Evolutionary conservation across 345 rosid genomes (phyloP).

Genomic region (Lepidium aucheri): DNA sequence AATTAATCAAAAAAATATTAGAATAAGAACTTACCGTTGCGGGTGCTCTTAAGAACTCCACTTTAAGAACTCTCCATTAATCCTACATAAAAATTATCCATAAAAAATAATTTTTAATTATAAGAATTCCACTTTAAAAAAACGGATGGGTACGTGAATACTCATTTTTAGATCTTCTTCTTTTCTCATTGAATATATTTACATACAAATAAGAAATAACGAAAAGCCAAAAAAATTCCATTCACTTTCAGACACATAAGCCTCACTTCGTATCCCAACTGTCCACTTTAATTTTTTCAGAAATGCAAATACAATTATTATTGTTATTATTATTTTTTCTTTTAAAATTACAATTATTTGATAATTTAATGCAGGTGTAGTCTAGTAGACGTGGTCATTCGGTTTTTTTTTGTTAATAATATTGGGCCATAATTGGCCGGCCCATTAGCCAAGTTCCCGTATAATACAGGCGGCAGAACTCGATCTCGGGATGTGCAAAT

Average conservation of each 20-base stretch:
- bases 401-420: background rate
- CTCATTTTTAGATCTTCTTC: constrained; percentile 31
- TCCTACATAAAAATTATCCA: too few species aligned
- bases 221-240: constrained; percentile 13
- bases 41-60: too few species aligned
- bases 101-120: too few species aligned
- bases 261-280: constrained; percentile 27
- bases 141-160: constrained; percentile 46
- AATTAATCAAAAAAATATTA: too few species aligned
- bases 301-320: background rate
- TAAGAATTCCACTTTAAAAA: too few species aligned
- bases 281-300: constrained; percentile 9
- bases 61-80: too few species aligned
- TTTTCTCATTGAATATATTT: constrained; percentile 14
- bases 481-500: too few species aligned
- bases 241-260: constrained; percentile 50
- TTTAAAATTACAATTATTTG: background rate
- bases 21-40: too few species aligned
- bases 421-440: too few species aligned
- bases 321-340: background rate
- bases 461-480: too few species aligned
- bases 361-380: constrained; percentile 9
- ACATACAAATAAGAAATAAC: constrained; percentile 18
- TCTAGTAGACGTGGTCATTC: background rate
- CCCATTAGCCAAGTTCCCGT: too few species aligned